A percentile compares a stretch with the other conserved stretches of the same genome.
These are phyloP conservation scores for Canavalia gladiata DNA, from an alignment of 306 rosid species.

Conservation along the genomic window DNA sequence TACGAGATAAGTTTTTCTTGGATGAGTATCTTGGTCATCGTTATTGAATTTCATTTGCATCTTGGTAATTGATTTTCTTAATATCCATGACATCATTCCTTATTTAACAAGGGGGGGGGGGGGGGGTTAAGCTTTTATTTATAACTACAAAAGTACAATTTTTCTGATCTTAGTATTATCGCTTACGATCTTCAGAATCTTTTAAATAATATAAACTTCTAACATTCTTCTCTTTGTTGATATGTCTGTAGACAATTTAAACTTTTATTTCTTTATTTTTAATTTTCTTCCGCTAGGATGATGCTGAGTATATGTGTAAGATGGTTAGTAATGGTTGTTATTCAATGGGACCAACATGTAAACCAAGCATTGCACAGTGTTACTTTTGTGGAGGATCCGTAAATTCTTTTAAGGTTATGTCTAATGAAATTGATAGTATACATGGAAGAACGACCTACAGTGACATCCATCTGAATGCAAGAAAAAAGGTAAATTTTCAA, in stretches of 20 bases:
- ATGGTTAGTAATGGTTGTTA: constrained; percentile 55
- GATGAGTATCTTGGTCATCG: not conserved
- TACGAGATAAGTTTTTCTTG: constrained; percentile 1
- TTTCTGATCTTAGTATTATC: constrained; percentile 12
- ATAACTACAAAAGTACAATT: not conserved
- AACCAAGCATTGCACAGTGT: constrained; percentile 54
- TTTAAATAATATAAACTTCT: constrained; percentile 20
- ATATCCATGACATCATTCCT: not conserved
- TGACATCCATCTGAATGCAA: constrained; percentile 48
- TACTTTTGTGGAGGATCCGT: constrained; percentile 68
- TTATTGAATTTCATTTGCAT: constrained; percentile 37
- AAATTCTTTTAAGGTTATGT: constrained; percentile 75
- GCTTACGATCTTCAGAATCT: not conserved
- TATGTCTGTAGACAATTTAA: not conserved
- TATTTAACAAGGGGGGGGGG: not conserved
- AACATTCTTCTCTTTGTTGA: constrained; percentile 30
- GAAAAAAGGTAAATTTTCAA: constrained; percentile 71
- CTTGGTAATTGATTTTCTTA: not conserved
- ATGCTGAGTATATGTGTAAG: constrained; percentile 80
- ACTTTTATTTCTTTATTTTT: constrained; percentile 34
- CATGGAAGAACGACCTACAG: constrained; percentile 53
- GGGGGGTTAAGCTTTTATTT: not conserved
- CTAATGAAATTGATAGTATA: constrained; percentile 60
- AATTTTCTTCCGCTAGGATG: constrained; percentile 59
- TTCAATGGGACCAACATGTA: constrained; percentile 55